Evolutionary conservation across 768 basidiomycete genomes (phyloP).

Genomic region (Ephemerocybe angulata): DNA sequence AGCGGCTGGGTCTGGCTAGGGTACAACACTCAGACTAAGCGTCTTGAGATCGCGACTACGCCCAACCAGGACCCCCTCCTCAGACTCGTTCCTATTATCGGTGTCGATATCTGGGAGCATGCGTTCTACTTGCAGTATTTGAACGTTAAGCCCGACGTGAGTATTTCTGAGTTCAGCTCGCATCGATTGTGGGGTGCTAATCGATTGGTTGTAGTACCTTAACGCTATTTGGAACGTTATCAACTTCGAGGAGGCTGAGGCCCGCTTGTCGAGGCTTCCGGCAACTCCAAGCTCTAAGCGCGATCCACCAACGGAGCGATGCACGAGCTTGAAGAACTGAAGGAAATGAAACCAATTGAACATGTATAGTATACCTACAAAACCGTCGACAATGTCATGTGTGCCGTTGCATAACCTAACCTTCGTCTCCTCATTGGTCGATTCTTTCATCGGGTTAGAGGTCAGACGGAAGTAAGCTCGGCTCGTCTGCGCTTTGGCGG

Average conservation of each 20-base stretch:
- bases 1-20: constrained; percentile 97
- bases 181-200: background rate
- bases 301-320: too few relatives aligned
- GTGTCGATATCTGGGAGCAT: constrained; percentile 95
- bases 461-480: too few relatives aligned
- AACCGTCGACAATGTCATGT: too few relatives aligned
- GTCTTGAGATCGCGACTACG: constrained; percentile 86
- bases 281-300: constrained; percentile 18
- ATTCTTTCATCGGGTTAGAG: too few relatives aligned
- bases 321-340: too few relatives aligned
- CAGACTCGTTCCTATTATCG: constrained; percentile 72
- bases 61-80: constrained; percentile 63
- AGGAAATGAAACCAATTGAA: too few relatives aligned
- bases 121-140: constrained; percentile 82
- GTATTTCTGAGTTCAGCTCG: background rate
- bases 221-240: constrained; percentile 55
- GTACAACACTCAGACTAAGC: constrained; percentile 57
- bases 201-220: background rate
- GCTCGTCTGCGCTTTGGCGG: too few relatives aligned
- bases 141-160: constrained; percentile 64
- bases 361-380: too few relatives aligned
- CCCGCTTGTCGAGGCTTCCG: constrained; percentile 36
- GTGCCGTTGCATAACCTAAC: too few relatives aligned
- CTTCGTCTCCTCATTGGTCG: too few relatives aligned
- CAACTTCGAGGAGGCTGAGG: constrained; percentile 91